phyloP scores from a whole-genome alignment of 1,139 yeast genomes.

The Geotrichum candidum region DNA sequence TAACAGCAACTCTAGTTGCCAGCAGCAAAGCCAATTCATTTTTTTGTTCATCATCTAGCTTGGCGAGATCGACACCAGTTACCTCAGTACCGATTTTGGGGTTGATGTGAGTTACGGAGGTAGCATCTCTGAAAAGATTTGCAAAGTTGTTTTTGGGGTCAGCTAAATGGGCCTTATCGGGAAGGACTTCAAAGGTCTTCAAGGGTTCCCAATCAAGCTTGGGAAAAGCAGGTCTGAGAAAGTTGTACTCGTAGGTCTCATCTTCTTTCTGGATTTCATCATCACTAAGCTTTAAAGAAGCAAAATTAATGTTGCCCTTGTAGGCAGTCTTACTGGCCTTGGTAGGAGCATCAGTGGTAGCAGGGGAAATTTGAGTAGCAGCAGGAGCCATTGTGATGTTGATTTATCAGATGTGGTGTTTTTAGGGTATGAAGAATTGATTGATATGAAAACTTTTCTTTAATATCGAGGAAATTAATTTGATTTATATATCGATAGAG shows the following conservation, averaged over 20 bases:
- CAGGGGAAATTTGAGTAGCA: constrained; percentile 4
- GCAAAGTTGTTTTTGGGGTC: constrained; percentile 34
- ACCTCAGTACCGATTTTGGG: constrained; percentile 67
- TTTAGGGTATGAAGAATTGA: neutral
- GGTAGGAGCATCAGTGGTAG: neutral
- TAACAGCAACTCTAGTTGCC: constrained; percentile 62
- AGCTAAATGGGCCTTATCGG: constrained; percentile 19
- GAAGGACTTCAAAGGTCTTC: constrained; percentile 23
- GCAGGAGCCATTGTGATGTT: constrained; percentile 10
- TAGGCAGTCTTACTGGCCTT: constrained; percentile 4
- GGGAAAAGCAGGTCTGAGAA: constrained; percentile 32
- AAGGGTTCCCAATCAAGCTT: constrained; percentile 30
- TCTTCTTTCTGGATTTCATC: constrained; percentile 11
- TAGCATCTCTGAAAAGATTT: constrained; percentile 46
- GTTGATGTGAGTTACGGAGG: constrained; percentile 39
- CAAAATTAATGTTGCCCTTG: constrained; percentile 14
- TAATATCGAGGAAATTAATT: neutral
- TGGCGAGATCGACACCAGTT: constrained; percentile 48
- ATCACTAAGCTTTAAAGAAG: constrained; percentile 6
- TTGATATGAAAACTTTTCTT: neutral
- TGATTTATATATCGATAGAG: too few species aligned
- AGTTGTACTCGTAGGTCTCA: constrained; percentile 9
- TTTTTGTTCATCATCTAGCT: constrained; percentile 43
- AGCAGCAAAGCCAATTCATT: constrained; percentile 61
- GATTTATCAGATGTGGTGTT: neutral